These are phyloP conservation scores for Seminavis robusta DNA, from an alignment of 108 stramenopile species.

Conservation along the genomic window DNA sequence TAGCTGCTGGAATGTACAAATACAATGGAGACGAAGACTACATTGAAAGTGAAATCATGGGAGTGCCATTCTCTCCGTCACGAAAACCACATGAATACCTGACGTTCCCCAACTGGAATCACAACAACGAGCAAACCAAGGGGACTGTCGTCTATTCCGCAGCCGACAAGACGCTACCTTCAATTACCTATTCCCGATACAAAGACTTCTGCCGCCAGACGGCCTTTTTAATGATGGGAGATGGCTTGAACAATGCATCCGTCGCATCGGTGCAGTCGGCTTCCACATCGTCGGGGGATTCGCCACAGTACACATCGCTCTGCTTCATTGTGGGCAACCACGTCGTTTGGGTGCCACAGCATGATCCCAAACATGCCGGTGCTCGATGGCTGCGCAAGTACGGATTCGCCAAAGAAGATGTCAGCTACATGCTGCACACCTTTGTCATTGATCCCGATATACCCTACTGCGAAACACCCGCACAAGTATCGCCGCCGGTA, in stretches of 20 bases:
- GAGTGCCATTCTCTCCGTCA: conserved; percentile 8
- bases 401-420: too few relatives aligned
- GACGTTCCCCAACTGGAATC: conserved; percentile 10
- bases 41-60: conserved; percentile 17
- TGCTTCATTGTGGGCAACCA: conserved; percentile 18
- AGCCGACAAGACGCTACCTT: conserved; percentile 5
- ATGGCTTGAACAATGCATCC: too few relatives aligned
- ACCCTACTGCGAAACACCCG: too few relatives aligned
- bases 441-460: too few relatives aligned
- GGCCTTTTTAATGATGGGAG: neutral
- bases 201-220: conserved; percentile 13
- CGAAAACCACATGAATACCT: conserved; percentile 7
- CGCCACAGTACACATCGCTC: too few relatives aligned
- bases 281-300: too few relatives aligned
- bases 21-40: conserved; percentile 17
- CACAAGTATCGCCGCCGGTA: too few relatives aligned
- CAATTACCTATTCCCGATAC: conserved; percentile 11
- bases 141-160: too few relatives aligned
- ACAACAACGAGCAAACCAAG: too few relatives aligned
- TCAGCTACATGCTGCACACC: too few relatives aligned
- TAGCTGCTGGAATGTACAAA: conserved; percentile 19
- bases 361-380: conserved; percentile 15
- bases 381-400: too few relatives aligned
- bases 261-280: too few relatives aligned
- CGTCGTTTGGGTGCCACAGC: conserved; percentile 4